phyloP scores from a whole-genome alignment of 2,329 filamentous ascomycete genomes.

The Aspergillus ochraceus region DNA sequence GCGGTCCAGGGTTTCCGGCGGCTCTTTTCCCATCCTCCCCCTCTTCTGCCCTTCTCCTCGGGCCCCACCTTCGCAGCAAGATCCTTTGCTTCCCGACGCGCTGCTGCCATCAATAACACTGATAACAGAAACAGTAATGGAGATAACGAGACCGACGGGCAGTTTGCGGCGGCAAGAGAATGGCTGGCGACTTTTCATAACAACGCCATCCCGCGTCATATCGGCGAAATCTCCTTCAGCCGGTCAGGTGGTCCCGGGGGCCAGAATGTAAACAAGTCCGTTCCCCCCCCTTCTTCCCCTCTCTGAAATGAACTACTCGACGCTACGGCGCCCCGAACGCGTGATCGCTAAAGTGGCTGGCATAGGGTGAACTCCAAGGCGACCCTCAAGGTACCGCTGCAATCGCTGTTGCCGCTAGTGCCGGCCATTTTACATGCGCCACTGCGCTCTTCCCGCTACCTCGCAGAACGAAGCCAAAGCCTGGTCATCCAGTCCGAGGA shows the following conservation, averaged over 20 bases:
- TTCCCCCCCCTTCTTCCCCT: conserved; percentile 9
- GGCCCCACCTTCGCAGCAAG: conserved; percentile 15
- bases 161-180: conserved; percentile 49
- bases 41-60: conserved; percentile 11
- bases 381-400: conserved; percentile 58
- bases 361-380: conserved; percentile 67
- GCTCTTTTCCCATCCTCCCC: conserved; percentile 9
- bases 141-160: conserved; percentile 25
- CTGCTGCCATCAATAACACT: conserved; percentile 12
- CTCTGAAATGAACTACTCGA: no score
- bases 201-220: conserved; percentile 55
- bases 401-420: conserved; percentile 53
- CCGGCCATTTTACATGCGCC: conserved; percentile 55
- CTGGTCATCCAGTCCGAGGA: conserved; percentile 65
- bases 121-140: neutral
- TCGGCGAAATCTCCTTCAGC: conserved; percentile 62
- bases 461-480: conserved; percentile 52
- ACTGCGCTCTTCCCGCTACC: conserved; percentile 56
- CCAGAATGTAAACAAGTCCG: conserved; percentile 69
- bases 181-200: conserved; percentile 58
- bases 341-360: neutral
- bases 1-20: conserved; percentile 4
- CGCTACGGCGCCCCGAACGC: neutral
- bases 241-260: conserved; percentile 65
- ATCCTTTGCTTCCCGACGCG: conserved; percentile 29